These are phyloP conservation scores for Vararia minispora DNA, from an alignment of 768 basidiomycete species.

Conservation along the genomic window DNA sequence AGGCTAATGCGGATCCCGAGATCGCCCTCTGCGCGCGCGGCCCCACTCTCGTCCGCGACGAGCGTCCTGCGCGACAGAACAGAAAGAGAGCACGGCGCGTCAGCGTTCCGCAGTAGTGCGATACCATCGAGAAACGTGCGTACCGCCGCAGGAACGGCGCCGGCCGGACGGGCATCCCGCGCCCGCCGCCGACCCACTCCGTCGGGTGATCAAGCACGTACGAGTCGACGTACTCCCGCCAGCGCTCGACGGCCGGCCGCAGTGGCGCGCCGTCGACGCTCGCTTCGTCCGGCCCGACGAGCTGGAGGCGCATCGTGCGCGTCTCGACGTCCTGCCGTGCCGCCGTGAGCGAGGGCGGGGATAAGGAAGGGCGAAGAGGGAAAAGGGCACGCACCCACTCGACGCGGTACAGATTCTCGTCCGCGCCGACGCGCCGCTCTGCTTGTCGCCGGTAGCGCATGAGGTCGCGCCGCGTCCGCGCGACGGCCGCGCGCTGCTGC, in stretches of 20 bases:
- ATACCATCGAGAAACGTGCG: no score
- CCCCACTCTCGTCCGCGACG: no score
- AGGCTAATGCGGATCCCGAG: slow-evolving; percentile 45
- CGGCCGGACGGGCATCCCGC: slow-evolving; percentile 24
- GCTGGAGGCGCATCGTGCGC: slow-evolving; percentile 47
- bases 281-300: slow-evolving; percentile 52
- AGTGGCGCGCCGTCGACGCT: slow-evolving; percentile 50
- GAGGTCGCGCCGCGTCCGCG: slow-evolving; percentile 49
- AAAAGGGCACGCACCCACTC: slow-evolving; percentile 54
- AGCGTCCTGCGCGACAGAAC: no score
- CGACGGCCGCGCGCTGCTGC: slow-evolving; percentile 42
- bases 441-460: slow-evolving; percentile 74
- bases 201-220: slow-evolving; percentile 63
- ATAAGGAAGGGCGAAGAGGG: no score
- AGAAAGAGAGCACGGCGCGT: slow-evolving; percentile 16
- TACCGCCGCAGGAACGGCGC: slow-evolving; percentile 4
- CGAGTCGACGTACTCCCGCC: slow-evolving; percentile 66
- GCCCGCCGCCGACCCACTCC: slow-evolving; percentile 48
- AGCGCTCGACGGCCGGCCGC: slow-evolving; percentile 40
- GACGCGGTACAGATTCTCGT: slow-evolving; percentile 67
- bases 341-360: neutral
- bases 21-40: slow-evolving; percentile 23
- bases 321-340: slow-evolving; percentile 37
- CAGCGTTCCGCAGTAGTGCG: no score
- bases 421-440: slow-evolving; percentile 61